These are phyloP conservation scores for Mastigamoeba balamuthi DNA, from an alignment of 78 protist genomes.

Conservation along the genomic window DNA sequence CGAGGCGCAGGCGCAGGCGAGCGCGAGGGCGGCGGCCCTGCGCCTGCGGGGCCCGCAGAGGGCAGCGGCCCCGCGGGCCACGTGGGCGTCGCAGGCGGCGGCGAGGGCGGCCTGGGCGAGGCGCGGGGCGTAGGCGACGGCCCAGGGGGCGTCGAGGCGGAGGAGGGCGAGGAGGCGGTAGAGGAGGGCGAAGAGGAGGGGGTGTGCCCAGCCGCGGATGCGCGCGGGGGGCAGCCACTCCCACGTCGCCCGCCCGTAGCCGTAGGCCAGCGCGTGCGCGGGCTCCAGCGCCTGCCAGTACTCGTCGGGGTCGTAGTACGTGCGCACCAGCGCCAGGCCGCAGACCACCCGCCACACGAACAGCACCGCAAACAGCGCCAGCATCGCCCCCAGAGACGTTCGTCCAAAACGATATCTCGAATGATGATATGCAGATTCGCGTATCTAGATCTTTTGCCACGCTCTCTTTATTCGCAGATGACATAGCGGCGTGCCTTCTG, in stretches of 20 bases:
- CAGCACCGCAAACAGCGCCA: too few relatives aligned
- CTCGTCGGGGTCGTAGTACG: constrained; percentile 27
- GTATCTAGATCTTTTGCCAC: too few relatives aligned
- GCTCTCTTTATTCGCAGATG: too few relatives aligned
- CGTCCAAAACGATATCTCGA: too few relatives aligned
- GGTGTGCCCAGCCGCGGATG: constrained; percentile 15
- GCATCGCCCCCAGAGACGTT: too few relatives aligned
- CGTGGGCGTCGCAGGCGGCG: not conserved
- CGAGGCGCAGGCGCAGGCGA: too few relatives aligned
- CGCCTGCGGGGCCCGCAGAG: not conserved
- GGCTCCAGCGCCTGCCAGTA: constrained; percentile 35
- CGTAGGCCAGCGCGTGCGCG: constrained; percentile 16
- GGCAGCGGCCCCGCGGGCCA: not conserved
- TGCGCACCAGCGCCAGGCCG: constrained; percentile 3
- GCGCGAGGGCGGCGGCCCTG: too few relatives aligned
- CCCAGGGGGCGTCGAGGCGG: not conserved
- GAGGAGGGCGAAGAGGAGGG: not conserved
- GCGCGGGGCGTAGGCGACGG: not conserved
- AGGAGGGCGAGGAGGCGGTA: not conserved
- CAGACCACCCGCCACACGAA: too few relatives aligned
- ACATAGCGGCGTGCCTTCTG: too few relatives aligned
- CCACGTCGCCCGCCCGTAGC: constrained; percentile 21
- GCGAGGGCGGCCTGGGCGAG: not conserved
- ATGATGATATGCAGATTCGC: too few relatives aligned
- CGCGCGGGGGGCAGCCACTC: constrained; percentile 41